Conservation (phyloP, 805 yeast species). For the Tetrapisispora iriomotensis region DNA sequence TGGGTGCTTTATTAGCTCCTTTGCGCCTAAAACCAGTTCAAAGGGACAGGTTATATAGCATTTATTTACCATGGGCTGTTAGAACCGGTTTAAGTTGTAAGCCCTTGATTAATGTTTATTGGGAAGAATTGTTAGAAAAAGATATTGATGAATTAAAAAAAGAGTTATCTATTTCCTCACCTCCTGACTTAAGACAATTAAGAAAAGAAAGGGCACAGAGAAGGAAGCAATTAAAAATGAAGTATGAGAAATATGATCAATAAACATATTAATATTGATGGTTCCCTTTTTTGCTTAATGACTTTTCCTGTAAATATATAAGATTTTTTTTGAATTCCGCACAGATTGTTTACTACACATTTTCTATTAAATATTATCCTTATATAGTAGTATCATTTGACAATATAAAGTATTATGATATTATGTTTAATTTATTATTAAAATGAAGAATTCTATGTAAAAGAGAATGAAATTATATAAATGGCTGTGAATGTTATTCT, state of each 20-base stretch:
- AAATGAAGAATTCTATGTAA: not conserved
- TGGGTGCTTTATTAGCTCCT: conserved; percentile 88
- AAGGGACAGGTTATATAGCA: conserved; percentile 49
- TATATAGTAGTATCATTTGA: too few species aligned
- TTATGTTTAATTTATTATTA: not conserved
- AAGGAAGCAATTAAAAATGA: conserved; percentile 19
- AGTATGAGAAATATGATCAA: conserved; percentile 12
- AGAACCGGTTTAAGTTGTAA: conserved; percentile 60
- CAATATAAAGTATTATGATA: too few species aligned
- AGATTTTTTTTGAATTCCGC: too few species aligned
- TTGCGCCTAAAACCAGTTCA: conserved; percentile 57
- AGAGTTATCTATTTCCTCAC: conserved; percentile 64
- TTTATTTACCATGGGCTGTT: conserved; percentile 84
- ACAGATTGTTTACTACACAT: too few species aligned
- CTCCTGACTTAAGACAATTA: conserved; percentile 67
- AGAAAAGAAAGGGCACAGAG: conserved; percentile 32
- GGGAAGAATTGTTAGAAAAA: conserved; percentile 74
- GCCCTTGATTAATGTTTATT: conserved; percentile 77
- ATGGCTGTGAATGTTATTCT: too few species aligned
- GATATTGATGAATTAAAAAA: conserved; percentile 64
- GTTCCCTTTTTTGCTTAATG: too few species aligned
- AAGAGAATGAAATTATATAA: too few species aligned
- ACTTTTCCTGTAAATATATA: too few species aligned
- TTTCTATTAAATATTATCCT: too few species aligned
- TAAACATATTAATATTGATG: too few species aligned